Evolutionary conservation across 306 rosid species (phyloP), one percentile per base, ranked within the genome.

Genomic region (Vigna radiata): DNA sequence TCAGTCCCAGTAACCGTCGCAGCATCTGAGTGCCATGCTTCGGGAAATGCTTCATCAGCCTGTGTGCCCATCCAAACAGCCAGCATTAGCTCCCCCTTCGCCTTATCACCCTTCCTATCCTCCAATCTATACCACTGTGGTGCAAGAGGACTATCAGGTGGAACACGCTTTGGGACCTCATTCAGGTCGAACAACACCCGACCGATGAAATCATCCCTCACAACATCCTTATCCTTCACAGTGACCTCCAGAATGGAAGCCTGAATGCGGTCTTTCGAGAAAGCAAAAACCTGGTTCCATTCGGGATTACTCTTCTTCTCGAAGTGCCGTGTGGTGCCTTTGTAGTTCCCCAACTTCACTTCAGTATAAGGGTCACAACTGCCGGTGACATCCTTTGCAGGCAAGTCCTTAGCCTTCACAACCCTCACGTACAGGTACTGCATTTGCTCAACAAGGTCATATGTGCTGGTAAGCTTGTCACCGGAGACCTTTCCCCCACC

Each of bases 51-150:
- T 83, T 94, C 98, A 80, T 94, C 98, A 15, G 98, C 98, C 70
- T 94, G 98, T 21, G 97, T 94, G 16, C 98, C 98, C 96, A 92
- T 90, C 98, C 98, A 94, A 52, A 94, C 98, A 68, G 98, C 98
- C 79, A 94, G 81, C 97, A 94, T 94, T n/a, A 94, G 85, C 86
- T 94, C 98, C 56, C 97, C 98, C 74, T 53, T 92, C 2, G 68
- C 90, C 90, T 94, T 94, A 21, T 78, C 88, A 21, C 86, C 85
- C 85, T 81, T 87, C 70, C 81, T 86, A 36, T 90, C 97, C 70
- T 92, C 97, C 88, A 94, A 72, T 15, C 98, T 85, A 82, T 94
- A 94, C 98, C 98, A 94, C 46, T 94, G 97, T 0, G 98, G 97
- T 0, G 97, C 98, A 44, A 94, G 64, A 58, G 98, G 98, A 78